Conservation (phyloP, 192 early-diverging fungal species). For the Borealophlyctis nickersoniae region DNA sequence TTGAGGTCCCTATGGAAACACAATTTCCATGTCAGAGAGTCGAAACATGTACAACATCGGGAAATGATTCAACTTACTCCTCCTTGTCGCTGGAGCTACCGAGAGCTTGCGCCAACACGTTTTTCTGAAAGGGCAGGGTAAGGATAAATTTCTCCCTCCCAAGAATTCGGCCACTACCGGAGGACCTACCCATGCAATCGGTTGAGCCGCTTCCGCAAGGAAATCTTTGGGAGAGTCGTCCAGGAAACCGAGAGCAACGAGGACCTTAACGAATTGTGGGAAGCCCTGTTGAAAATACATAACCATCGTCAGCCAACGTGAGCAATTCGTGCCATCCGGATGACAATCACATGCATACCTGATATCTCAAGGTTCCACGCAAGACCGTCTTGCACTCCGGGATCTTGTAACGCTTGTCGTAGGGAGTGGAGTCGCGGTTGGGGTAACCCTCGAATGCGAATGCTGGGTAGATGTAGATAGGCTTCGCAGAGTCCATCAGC, state of each 20-base stretch:
- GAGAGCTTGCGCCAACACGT: conserved; percentile 64
- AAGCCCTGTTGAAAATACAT: conserved; percentile 62
- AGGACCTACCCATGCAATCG: conserved; percentile 63
- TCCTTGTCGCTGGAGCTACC: conserved; percentile 24
- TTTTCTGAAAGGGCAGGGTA: conserved; percentile 37
- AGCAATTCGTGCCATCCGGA: neutral
- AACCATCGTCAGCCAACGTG: neutral
- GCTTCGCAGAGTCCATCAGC: conserved; percentile 90
- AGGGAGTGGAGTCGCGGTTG: conserved; percentile 96
- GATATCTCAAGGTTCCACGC: conserved; percentile 93
- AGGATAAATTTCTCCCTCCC: neutral
- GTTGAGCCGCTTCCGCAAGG: conserved; percentile 36
- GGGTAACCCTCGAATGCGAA: conserved; percentile 95
- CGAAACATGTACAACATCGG: neutral
- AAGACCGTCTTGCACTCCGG: conserved; percentile 90
- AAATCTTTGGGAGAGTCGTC: conserved; percentile 65
- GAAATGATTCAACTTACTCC: conserved; percentile 45
- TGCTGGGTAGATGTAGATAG: conserved; percentile 89
- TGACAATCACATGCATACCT: conserved; percentile 13
- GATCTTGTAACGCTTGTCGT: conserved; percentile 89
- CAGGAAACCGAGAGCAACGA: conserved; percentile 91
- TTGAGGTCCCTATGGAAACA: conserved; percentile 23
- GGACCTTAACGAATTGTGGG: conserved; percentile 92
- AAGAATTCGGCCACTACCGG: neutral
- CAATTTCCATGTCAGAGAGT: neutral